These are phyloP conservation scores for Penicillium olsonii DNA, from an alignment of 2,329 filamentous ascomycete species.

Conservation along the genomic window DNA sequence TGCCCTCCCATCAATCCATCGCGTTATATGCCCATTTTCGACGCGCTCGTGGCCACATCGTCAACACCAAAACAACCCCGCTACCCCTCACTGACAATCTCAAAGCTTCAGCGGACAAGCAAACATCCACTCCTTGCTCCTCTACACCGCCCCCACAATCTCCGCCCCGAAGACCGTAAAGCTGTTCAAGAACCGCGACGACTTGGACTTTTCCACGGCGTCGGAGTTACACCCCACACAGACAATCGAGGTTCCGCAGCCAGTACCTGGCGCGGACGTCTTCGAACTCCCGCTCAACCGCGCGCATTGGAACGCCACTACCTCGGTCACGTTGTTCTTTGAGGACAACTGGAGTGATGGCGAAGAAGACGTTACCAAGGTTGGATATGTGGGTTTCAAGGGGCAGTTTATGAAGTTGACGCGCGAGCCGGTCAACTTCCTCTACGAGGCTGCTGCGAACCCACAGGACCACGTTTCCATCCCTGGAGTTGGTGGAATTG, in stretches of 20 bases:
- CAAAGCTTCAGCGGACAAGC: constrained; percentile 86
- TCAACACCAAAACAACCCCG: constrained; percentile 18
- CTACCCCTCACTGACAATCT: constrained; percentile 49
- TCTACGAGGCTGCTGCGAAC: constrained; percentile 94
- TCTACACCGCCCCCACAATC: constrained; percentile 72
- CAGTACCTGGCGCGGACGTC: constrained; percentile 60
- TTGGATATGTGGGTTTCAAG: constrained; percentile 88
- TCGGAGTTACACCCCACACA: constrained; percentile 72
- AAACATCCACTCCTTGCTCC: constrained; percentile 83
- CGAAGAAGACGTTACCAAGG: constrained; percentile 74
- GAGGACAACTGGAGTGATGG: constrained; percentile 84
- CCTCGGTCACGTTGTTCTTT: constrained; percentile 80
- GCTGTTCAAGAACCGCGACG: constrained; percentile 81
- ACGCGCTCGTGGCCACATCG: neutral
- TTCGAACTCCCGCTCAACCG: constrained; percentile 87
- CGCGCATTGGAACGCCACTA: constrained; percentile 85
- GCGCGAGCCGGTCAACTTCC: constrained; percentile 76
- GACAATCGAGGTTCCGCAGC: constrained; percentile 73
- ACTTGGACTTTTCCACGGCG: constrained; percentile 80
- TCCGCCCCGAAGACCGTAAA: constrained; percentile 80
- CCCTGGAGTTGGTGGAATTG: constrained; percentile 44
- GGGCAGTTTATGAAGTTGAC: constrained; percentile 90
- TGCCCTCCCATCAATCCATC: neutral
- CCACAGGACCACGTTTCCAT: constrained; percentile 73
- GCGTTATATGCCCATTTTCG: neutral